Percentiles rank a stretch among this genome's conserved stretches.
Evolutionary conservation across 2,329 filamentous ascomycete species (phyloP).

Genomic region (Microcyclosporella mali): DNA sequence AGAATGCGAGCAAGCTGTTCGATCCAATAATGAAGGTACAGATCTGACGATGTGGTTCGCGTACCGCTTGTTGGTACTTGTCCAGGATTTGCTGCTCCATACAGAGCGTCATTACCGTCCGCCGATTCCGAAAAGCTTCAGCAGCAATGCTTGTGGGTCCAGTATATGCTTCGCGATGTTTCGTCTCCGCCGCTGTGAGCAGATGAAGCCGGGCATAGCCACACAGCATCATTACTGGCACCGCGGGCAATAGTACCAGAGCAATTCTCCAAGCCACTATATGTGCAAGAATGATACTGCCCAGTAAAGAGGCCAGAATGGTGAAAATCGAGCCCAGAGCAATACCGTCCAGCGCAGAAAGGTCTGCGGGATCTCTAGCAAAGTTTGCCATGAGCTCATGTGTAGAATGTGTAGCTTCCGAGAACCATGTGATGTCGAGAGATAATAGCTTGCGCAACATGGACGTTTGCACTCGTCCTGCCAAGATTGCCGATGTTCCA

Average conservation of each 20-base stretch:
- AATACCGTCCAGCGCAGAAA: constrained; percentile 45
- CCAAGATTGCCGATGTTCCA: constrained; percentile 42
- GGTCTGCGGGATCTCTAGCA: constrained; percentile 44
- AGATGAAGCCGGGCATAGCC: constrained; percentile 45
- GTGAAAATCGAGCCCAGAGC: constrained; percentile 48
- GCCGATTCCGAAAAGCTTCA: constrained; percentile 61
- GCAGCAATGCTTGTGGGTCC: constrained; percentile 59
- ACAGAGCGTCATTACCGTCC: constrained; percentile 48
- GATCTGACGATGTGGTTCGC: constrained; percentile 36
- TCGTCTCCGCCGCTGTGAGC: constrained; percentile 54
- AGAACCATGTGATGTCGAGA: constrained; percentile 51
- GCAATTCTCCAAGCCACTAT: constrained; percentile 48
- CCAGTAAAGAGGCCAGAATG: constrained; percentile 42
- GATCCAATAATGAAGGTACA: constrained; percentile 36
- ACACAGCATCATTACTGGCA: constrained; percentile 42
- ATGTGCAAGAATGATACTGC: constrained; percentile 44
- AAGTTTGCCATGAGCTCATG: constrained; percentile 42
- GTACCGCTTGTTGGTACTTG: constrained; percentile 34
- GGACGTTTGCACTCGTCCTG: constrained; percentile 39
- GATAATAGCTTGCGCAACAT: constrained; percentile 49
- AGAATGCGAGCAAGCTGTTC: constrained; percentile 41
- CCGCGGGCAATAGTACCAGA: constrained; percentile 44
- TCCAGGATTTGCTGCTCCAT: constrained; percentile 36
- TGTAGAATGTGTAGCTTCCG: constrained; percentile 37
- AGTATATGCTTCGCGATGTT: constrained; percentile 59